A percentile compares a stretch with the other conserved stretches of the same genome.
phyloP scores from a whole-genome alignment of 2,329 filamentous ascomycete species.

The Lachnellula arida region DNA sequence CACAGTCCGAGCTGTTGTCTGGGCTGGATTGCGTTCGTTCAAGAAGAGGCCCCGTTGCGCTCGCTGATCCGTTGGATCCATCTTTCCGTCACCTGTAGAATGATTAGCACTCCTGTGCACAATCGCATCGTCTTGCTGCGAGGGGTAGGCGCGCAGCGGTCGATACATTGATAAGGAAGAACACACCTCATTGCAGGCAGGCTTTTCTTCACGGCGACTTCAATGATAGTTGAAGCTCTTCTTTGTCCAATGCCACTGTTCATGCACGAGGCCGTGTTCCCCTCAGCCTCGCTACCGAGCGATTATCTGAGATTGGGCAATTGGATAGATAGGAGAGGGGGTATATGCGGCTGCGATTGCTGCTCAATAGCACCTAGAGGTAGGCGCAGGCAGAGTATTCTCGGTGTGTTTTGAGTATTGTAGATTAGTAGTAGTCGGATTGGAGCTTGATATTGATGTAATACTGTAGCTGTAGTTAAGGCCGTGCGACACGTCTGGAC shows the following conservation, averaged over 20 bases:
- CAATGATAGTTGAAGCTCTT: slow-evolving; percentile 19
- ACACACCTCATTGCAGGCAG: slow-evolving; percentile 29
- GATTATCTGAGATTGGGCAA: slow-evolving; percentile 9
- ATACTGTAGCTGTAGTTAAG: neutral
- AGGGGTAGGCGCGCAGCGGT: slow-evolving; percentile 3
- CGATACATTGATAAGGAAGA: slow-evolving; percentile 2
- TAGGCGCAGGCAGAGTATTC: neutral
- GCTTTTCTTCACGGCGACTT: slow-evolving; percentile 10
- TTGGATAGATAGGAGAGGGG: neutral
- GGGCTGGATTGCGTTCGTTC: slow-evolving; percentile 21
- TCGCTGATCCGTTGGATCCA: slow-evolving; percentile 29
- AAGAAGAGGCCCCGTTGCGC: slow-evolving; percentile 26
- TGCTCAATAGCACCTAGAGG: neutral
- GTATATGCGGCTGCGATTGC: neutral
- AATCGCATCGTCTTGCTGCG: slow-evolving; percentile 3
- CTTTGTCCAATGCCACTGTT: slow-evolving; percentile 23
- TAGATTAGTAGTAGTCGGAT: neutral
- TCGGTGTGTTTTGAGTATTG: neutral
- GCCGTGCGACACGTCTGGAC: neutral
- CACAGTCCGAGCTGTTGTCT: slow-evolving; percentile 39
- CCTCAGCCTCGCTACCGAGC: slow-evolving; percentile 28
- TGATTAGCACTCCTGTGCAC: slow-evolving; percentile 14
- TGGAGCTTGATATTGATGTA: neutral
- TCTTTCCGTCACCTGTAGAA: slow-evolving; percentile 27
- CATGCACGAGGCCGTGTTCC: slow-evolving; percentile 16